A percentile compares a stretch with the other conserved stretches of the same genome.
phyloP scores from a whole-genome alignment of 2,329 filamentous ascomycete genomes.

The Dothideomycetes sp. region DNA sequence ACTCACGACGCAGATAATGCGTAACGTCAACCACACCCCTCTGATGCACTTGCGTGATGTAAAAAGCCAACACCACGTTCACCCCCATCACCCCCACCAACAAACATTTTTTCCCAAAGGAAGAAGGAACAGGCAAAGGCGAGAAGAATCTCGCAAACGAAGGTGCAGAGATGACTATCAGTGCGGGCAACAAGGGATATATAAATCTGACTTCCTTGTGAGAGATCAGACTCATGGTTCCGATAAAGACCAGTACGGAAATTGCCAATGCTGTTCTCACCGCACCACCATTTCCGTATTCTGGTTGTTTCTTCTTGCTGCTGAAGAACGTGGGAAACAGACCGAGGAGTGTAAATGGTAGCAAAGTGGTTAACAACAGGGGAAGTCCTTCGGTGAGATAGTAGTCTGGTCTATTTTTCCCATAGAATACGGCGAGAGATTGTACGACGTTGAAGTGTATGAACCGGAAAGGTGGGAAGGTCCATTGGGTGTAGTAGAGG shows the following conservation, averaged over 20 bases:
- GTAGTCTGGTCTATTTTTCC: constrained; percentile 82
- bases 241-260: constrained; percentile 47
- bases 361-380: constrained; percentile 69
- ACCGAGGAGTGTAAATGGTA: constrained; percentile 65
- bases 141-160: constrained; percentile 57
- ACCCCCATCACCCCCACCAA: constrained; percentile 45
- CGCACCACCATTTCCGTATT: background rate
- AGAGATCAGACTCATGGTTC: constrained; percentile 68
- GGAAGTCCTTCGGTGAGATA: constrained; percentile 86
- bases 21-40: constrained; percentile 69
- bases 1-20: constrained; percentile 63
- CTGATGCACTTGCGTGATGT: constrained; percentile 69
- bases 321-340: constrained; percentile 43
- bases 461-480: constrained; percentile 79
- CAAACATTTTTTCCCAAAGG: constrained; percentile 41
- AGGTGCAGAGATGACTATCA: constrained; percentile 70
- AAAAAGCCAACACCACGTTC: constrained; percentile 64
- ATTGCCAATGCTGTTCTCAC: constrained; percentile 38
- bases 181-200: constrained; percentile 78
- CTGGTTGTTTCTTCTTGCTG: too few species aligned
- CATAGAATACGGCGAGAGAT: constrained; percentile 86
- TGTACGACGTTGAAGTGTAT: constrained; percentile 85
- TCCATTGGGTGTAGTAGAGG: constrained; percentile 75
- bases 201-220: constrained; percentile 98
- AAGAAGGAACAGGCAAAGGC: constrained; percentile 22